Evolutionary conservation across 208 protist species (phyloP).

Genomic region (Crithidia brevicula): DNA sequence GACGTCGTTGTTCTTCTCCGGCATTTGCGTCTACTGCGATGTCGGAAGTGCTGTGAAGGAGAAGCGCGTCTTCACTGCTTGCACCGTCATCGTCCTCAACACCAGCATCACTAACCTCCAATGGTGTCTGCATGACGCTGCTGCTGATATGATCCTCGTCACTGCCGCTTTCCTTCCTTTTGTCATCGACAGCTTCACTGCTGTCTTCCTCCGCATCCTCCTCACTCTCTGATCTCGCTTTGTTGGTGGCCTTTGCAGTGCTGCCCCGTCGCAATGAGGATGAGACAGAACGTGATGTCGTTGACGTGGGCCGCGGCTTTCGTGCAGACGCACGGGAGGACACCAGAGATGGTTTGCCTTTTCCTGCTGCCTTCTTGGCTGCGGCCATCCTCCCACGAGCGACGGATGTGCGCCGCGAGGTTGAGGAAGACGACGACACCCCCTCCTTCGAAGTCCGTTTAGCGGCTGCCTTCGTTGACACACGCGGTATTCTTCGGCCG

Average conservation of each 20-base stretch:
- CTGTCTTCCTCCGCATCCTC: background rate
- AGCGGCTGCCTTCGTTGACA: background rate
- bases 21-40: background rate
- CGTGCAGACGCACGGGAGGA: background rate
- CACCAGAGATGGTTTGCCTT: background rate
- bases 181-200: too few species aligned
- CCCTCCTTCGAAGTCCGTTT: background rate
- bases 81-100: background rate
- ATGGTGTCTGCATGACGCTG: constrained; percentile 1
- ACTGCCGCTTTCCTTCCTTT: background rate
- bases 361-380: too few species aligned
- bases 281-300: background rate
- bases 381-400: too few species aligned
- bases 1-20: background rate
- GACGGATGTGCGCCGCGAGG: too few species aligned
- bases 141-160: background rate
- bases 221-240: background rate
- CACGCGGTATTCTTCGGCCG: background rate
- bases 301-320: background rate
- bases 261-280: background rate
- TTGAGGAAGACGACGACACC: too few species aligned
- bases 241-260: background rate
- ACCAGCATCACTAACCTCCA: background rate
- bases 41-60: background rate
- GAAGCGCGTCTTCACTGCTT: background rate